Evolutionary conservation across 352 stramenopile species (phyloP).

Genomic region (Pythium myriotylum): DNA sequence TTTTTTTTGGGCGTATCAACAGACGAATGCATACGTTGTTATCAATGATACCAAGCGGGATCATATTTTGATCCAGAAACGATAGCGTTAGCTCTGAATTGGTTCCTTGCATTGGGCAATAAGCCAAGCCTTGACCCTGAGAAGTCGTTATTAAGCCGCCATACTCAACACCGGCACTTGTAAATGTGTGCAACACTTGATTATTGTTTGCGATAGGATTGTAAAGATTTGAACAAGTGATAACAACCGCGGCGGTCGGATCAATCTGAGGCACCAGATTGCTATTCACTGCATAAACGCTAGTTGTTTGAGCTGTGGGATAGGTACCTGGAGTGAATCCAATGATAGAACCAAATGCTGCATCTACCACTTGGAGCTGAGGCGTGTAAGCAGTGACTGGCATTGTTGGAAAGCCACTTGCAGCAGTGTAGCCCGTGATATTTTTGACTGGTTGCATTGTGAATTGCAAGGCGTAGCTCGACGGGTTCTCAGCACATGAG

Average conservation of each 20-base stretch:
- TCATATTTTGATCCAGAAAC: slow-evolving; percentile 14
- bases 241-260: too few relatives aligned
- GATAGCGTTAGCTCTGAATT: slow-evolving; percentile 19
- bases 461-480: slow-evolving; percentile 23
- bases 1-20: too few relatives aligned
- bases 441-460: slow-evolving; percentile 18
- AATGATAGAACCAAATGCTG: too few relatives aligned
- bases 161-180: slow-evolving; percentile 14
- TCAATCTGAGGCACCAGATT: too few relatives aligned
- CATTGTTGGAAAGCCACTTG: slow-evolving; percentile 21
- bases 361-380: slow-evolving; percentile 20
- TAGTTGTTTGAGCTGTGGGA: too few relatives aligned
- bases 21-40: too few relatives aligned
- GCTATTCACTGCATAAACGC: too few relatives aligned
- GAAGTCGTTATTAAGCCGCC: slow-evolving; percentile 17
- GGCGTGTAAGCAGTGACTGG: slow-evolving; percentile 19
- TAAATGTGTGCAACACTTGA: too few relatives aligned
- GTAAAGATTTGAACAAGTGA: too few relatives aligned
- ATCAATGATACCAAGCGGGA: too few relatives aligned
- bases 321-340: too few relatives aligned
- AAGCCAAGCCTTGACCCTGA: slow-evolving; percentile 16
- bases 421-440: slow-evolving; percentile 19
- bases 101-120: slow-evolving; percentile 15
- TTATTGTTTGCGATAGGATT: too few relatives aligned
- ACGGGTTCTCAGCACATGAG: slow-evolving; percentile 24